phyloP scores from a whole-genome alignment of 495 filamentous ascomycete genomes.

The Daldinia bambusicola region DNA sequence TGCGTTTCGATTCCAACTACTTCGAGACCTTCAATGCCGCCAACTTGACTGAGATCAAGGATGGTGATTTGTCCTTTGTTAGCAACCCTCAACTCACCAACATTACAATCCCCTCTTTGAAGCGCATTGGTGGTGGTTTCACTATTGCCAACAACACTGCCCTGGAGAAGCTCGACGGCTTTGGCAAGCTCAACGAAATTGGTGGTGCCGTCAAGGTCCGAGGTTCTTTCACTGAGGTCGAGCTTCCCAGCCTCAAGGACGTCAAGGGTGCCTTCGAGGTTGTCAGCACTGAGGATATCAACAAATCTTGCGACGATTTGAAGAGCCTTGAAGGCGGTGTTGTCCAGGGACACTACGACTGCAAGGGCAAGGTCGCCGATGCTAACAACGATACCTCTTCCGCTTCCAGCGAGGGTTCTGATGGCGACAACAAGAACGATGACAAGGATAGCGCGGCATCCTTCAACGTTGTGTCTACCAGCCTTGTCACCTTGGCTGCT shows the following conservation, averaged over 20 bases:
- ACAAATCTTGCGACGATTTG: slow-evolving; percentile 58
- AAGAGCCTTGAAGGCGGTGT: slow-evolving; percentile 54
- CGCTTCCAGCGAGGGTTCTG: slow-evolving; percentile 39
- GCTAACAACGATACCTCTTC: slow-evolving; percentile 56
- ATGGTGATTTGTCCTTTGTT: slow-evolving; percentile 80
- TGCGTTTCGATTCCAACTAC: slow-evolving; percentile 85
- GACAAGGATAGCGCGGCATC: slow-evolving; percentile 48
- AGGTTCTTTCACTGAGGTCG: slow-evolving; percentile 81
- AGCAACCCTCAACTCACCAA: slow-evolving; percentile 80
- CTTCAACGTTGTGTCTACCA: slow-evolving; percentile 50
- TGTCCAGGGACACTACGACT: slow-evolving; percentile 72
- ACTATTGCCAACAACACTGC: slow-evolving; percentile 88
- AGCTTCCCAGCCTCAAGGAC: slow-evolving; percentile 73
- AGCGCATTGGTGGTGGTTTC: slow-evolving; percentile 77
- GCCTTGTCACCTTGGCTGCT: slow-evolving; percentile 53
- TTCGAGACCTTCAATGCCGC: slow-evolving; percentile 74
- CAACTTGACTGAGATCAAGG: slow-evolving; percentile 76
- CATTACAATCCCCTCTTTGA: slow-evolving; percentile 76
- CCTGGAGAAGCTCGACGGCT: slow-evolving; percentile 68
- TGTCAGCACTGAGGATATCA: slow-evolving; percentile 74
- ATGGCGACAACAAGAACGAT: slow-evolving; percentile 24
- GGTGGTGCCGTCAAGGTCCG: slow-evolving; percentile 89
- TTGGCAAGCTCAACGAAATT: slow-evolving; percentile 73
- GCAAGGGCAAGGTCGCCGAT: slow-evolving; percentile 56
- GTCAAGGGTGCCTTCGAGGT: slow-evolving; percentile 91